phyloP scores from a whole-genome alignment of 2,329 filamentous ascomycete species.

The Aspergillus fijiensis region DNA sequence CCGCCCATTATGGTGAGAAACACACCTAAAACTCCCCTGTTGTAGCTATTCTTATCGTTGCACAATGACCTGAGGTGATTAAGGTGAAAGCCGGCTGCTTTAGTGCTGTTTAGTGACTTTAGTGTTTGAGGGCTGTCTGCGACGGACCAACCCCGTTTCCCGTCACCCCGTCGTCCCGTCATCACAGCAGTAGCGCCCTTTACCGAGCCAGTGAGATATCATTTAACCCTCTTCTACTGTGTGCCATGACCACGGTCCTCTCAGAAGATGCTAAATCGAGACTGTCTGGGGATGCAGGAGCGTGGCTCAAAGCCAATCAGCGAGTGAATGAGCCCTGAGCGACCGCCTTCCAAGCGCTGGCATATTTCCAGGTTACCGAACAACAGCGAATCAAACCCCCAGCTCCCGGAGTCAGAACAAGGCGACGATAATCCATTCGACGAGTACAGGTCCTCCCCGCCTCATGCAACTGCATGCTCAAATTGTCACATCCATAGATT shows the following conservation, averaged over 20 bases:
- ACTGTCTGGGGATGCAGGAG: conserved; percentile 3
- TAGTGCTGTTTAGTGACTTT: conserved; percentile 11
- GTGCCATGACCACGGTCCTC: neutral
- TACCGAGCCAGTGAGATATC: conserved; percentile 12
- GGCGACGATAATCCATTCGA: conserved; percentile 1
- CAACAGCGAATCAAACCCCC: too few species aligned
- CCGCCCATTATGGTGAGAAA: neutral
- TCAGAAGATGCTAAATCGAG: neutral
- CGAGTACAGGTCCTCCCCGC: conserved; percentile 10
- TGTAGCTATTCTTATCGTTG: conserved; percentile 11
- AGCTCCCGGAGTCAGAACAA: too few species aligned
- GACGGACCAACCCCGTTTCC: conserved; percentile 9
- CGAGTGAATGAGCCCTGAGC: neutral
- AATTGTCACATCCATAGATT: conserved; percentile 19
- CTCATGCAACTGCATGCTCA: conserved; percentile 20
- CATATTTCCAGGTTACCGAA: too few species aligned
- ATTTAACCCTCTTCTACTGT: conserved; percentile 2
- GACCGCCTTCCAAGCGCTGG: conserved; percentile 17
- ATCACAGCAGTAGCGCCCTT: conserved; percentile 20
- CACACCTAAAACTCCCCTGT: neutral
- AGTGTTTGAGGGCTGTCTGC: neutral
- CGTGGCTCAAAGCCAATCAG: conserved; percentile 8
- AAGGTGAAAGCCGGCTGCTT: conserved; percentile 12
- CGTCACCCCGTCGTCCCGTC: neutral
- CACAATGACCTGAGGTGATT: conserved; percentile 11